Base-by-base conservation (phyloP, 768 basidiomycete species). In the Naganishia randhawae region DNA sequence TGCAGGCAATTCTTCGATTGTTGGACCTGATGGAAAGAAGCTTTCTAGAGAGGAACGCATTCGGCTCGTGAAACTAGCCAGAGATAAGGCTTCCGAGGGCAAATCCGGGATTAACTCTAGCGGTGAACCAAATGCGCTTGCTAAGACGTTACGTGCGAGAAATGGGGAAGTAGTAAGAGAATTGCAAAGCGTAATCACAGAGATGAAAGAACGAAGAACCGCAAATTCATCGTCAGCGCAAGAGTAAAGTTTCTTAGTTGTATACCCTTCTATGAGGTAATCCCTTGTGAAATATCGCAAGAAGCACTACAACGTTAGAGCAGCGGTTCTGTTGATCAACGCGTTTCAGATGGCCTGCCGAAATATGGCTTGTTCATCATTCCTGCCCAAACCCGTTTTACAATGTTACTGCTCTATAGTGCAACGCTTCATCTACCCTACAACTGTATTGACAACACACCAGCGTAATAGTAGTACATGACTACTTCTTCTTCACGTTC, bases 1-100 rank as follows among this genome's bases (percentile, higher is more conserved):
- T 7, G 25, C 42, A 16, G 31, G 19, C 9, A 64, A 39, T 17
- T 27, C 55, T 8, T 16, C 42, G 2, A 32, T 50, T 6, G 31
- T 39, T 8, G 50, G 54, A n/a, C 55, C 45, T 3, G 69, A 69
- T 32, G 65, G 65, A 25, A 31, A 66, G 32, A 67, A 69, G 25
- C 53, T 78, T 64, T 68, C 68, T 9, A 67, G 77, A 35, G 74
- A 74, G 33, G 77, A 76, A 45, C 64, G 77, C 29, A 75, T 78
- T 16, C 32, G 54, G 22, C 37, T 74, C 25, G 65, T 61, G 9
- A 74, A 71, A 63, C 48, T 64, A 39, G 73, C 73, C 14, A 68
- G 77, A 35, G 73, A 64, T 31, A 54, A 57, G 54, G 71, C 70
- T 0, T 13, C 74, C n/a, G 63, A 45, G 9, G 57, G 57, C n/a